A percentile compares a stretch with the other conserved stretches of the same genome.
Conservation (phyloP, 805 yeast genomes). For the Candida berthetii region DNA sequence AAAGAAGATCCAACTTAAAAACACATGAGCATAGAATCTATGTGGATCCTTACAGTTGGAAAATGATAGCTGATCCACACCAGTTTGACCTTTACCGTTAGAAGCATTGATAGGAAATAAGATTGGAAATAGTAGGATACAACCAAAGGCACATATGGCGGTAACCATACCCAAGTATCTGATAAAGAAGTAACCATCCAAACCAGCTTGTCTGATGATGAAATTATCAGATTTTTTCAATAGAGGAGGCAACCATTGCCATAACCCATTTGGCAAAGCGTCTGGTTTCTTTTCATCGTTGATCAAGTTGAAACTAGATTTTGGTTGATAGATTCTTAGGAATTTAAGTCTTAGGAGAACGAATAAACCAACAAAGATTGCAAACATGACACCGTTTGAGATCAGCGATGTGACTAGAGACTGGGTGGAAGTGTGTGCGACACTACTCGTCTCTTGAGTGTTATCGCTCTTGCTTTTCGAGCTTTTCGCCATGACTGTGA, state of each 20-base stretch:
- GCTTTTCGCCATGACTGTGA: not conserved
- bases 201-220: slow-evolving; percentile 78
- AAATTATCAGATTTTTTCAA: slow-evolving; percentile 65
- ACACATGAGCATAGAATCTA: slow-evolving; percentile 82
- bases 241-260: slow-evolving; percentile 65
- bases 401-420: slow-evolving; percentile 69
- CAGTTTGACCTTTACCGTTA: slow-evolving; percentile 51
- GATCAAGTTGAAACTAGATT: slow-evolving; percentile 57
- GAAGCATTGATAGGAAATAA: slow-evolving; percentile 82
- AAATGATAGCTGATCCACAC: slow-evolving; percentile 73
- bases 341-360: slow-evolving; percentile 57
- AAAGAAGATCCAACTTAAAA: slow-evolving; percentile 75
- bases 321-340: slow-evolving; percentile 79
- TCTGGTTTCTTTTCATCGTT: slow-evolving; percentile 60
- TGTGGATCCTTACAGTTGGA: slow-evolving; percentile 57
- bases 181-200: slow-evolving; percentile 91
- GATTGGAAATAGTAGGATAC: slow-evolving; percentile 52
- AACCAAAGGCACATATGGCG: slow-evolving; percentile 46
- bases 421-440: slow-evolving; percentile 50
- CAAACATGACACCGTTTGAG: slow-evolving; percentile 62
- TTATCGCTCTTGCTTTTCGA: no score
- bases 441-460: not conserved
- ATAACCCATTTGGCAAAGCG: slow-evolving; percentile 63
- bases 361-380: slow-evolving; percentile 55
- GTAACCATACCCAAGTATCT: slow-evolving; percentile 64